Base-by-base conservation (phyloP, 164 flowering plant species). In the Annona squamosa region DNA sequence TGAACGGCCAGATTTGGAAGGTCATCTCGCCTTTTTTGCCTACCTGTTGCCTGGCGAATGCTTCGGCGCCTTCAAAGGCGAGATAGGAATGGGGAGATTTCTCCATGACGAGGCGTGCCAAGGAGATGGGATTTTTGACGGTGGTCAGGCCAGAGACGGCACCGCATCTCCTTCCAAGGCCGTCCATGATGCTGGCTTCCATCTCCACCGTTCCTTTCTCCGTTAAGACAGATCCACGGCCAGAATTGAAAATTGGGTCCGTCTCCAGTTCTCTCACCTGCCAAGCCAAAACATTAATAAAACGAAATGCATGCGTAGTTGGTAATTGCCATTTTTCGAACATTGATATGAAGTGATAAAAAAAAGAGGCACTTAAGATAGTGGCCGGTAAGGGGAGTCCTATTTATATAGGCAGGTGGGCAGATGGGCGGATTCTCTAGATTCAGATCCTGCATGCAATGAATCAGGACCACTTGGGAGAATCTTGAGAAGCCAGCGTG, bases 101-200 rank as follows among this genome's bases (percentile, higher is more conserved):
- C 45, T 95, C 99, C 98, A 95, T 93, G 46, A 95, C 98, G 6
- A 95, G 91, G 2, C 99, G 88, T 1, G 99, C 99, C 0, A 95
- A 91, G 3, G 99, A 95, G 65, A 95, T 48, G 0, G 99, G 97
- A 78, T 91, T 95, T 66, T 93, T 93, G 45, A 95, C 99, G 9
- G 92, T 93, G 64, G 89, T 83, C n/a, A 95, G 12, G 1, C 99
- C 99, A 4, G 97, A 93, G 13, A 95, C 98, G 47, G 98, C 99
- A 0, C 99, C 99, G 77, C 94, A 95, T 71, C 93, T 74, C 73
- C 97, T 79, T 63, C 74, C 81, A 3, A 76, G 65, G 1, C 99
- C 99, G 63, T 95, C 98, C 99, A 95, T 95, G 46, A 95, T 95
- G 81, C 93, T 89, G 0, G 99, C 98, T 75, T 95, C 99, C 98